Conservation (phyloP, 2,329 filamentous ascomycete genomes). For the Fusarium gaditjirri region DNA sequence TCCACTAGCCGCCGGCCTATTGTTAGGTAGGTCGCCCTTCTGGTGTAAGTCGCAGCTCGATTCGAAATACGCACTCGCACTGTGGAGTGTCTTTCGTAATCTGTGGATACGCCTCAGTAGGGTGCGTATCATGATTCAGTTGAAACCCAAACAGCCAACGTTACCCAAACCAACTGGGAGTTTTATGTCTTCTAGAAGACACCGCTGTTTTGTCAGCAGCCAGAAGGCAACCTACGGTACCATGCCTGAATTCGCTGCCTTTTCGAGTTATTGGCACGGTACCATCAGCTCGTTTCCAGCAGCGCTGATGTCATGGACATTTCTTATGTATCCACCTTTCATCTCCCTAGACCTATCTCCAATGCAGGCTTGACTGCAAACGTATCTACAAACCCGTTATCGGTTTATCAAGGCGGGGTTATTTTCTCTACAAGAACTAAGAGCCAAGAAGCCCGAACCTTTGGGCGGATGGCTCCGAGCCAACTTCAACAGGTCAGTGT, state of each 20-base stretch:
- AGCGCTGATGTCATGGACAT: constrained; percentile 24
- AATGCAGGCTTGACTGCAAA: constrained; percentile 17
- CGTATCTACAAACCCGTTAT: constrained; percentile 22
- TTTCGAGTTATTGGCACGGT: neutral
- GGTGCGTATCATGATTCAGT: constrained; percentile 36
- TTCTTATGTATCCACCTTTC: constrained; percentile 16
- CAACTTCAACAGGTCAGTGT: constrained; percentile 8
- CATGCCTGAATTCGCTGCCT: neutral
- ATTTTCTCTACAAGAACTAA: constrained; percentile 3
- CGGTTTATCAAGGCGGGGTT: constrained; percentile 28
- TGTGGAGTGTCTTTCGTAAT: constrained; percentile 31
- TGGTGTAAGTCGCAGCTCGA: constrained; percentile 4
- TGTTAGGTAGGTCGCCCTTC: neutral
- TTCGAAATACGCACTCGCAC: constrained; percentile 26
- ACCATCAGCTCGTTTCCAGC: constrained; percentile 3
- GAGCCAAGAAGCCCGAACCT: neutral
- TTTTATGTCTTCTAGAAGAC: constrained; percentile 25
- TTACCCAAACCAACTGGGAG: constrained; percentile 4
- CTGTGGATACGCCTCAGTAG: constrained; percentile 15
- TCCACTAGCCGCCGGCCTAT: neutral
- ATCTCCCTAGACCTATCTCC: constrained; percentile 16
- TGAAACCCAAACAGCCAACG: constrained; percentile 2
- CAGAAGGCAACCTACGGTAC: constrained; percentile 9
- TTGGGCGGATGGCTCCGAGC: constrained; percentile 26
- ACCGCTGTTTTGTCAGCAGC: constrained; percentile 28